Evolutionary conservation across 805 yeast genomes (phyloP), one percentile per base, ranked within the genome.

Genomic region (Spathaspora girioi): DNA sequence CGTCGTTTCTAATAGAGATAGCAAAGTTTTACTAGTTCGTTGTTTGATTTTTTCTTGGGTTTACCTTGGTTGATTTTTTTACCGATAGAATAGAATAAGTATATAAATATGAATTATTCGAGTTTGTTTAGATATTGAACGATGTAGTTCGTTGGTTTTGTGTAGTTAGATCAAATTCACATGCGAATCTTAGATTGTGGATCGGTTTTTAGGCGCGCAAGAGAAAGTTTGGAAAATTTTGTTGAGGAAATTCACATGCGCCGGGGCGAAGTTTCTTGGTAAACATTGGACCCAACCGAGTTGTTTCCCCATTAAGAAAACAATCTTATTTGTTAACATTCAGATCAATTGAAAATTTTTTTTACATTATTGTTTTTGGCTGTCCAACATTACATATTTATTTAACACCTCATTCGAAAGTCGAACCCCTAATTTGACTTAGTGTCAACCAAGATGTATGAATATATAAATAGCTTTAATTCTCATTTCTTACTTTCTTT

Each of bases 1-100:
- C 77, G 79, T 64, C 76, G 81, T 62, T 71, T 67, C 59, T 75
- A 29, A 27, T 7, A 27, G 29, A 7, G 9, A 27, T 6, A 29
- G 32, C 14, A 62, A 40, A 45, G 12, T 5, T 29, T 18, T n/a
- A n/a, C n/a, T n/a, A n/a, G n/a, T 10, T 17, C 3, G 47, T 44
- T 8, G 35, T 17, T 29, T 29, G 26, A 27, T 45, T 45, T 45
- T n/a, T 19, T 45, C 27, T 18, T 29, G 15, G 47, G 47, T 27
- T 45, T 29, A 12, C n/a, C 20, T n/a, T 31, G 14, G 9, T 35
- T 29, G 32, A 9, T 45, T 35, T 44, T n/a, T 27, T 15, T 26
- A n/a, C 17, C 18, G 8, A 35, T 35, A 35, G 40, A 35, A 35
- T 35, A 35, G 40, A 35, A 35, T 35, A 14, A n/a, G 11, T n/a